A percentile compares a stretch with the other conserved stretches of the same genome.
Conservation (phyloP, 2,329 filamentous ascomycete genomes). For the Fusarium pseudoanthophilum region DNA sequence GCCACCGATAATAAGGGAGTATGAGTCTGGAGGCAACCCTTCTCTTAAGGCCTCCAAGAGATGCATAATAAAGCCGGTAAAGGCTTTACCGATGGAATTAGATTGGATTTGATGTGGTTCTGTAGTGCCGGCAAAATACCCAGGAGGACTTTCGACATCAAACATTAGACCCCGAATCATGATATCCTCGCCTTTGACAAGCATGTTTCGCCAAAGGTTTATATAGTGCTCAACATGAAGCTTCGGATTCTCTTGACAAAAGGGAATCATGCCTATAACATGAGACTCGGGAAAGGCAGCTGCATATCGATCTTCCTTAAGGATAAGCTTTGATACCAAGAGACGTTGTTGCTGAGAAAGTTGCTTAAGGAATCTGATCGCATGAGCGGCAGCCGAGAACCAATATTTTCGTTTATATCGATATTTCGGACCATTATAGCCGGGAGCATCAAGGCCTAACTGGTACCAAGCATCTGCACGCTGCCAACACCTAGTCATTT, state of each 20-base stretch:
- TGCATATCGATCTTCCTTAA: accelerated
- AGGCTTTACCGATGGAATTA: accelerated
- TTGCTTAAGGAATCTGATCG: accelerated
- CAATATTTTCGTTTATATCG: not conserved
- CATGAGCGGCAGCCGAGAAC: not conserved
- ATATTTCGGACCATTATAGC: not conserved
- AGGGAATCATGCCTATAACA: not conserved
- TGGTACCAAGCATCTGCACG: accelerated
- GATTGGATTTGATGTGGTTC: accelerated
- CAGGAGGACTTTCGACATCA: accelerated
- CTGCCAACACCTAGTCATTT: accelerated
- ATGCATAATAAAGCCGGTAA: not conserved
- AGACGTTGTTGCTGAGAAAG: not conserved
- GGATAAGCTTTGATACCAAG: accelerated
- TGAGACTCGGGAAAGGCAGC: not conserved
- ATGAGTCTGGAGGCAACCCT: accelerated
- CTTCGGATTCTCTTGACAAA: accelerated
- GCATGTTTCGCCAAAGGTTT: not conserved
- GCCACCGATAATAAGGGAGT: accelerated
- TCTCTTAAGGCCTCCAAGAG: accelerated
- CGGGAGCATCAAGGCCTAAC: accelerated
- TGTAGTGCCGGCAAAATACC: not conserved
- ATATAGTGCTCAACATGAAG: accelerated
- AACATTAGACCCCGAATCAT: accelerated
- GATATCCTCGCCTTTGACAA: accelerated